Evolutionary conservation across 2,329 filamentous ascomycete species (phyloP).

Genomic region (Epichloe sibirici): DNA sequence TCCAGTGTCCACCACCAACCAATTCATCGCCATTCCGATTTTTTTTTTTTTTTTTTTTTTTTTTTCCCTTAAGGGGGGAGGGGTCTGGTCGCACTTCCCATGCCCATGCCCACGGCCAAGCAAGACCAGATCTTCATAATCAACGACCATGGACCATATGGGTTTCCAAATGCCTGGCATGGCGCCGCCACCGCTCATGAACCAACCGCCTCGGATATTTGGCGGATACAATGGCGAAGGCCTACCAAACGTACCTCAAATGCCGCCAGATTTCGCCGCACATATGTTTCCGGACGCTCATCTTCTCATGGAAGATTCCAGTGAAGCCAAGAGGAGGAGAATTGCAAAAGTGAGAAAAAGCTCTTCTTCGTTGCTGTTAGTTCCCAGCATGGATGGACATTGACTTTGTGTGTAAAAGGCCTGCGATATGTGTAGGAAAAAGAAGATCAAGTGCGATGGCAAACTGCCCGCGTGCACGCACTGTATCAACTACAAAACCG

Average conservation of each 20-base stretch:
- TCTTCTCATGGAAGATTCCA: slow-evolving; percentile 49
- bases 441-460: slow-evolving; percentile 96
- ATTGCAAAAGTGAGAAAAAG: slow-evolving; percentile 62
- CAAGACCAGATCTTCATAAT: neutral
- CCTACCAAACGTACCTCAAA: slow-evolving; percentile 39
- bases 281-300: slow-evolving; percentile 48
- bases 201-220: slow-evolving; percentile 59
- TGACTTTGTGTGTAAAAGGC: slow-evolving; percentile 39
- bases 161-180: slow-evolving; percentile 47
- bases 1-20: neutral
- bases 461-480: slow-evolving; percentile 91
- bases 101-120: neutral
- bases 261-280: slow-evolving; percentile 44
- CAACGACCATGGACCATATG: slow-evolving; percentile 31
- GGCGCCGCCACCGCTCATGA: slow-evolving; percentile 45
- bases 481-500: slow-evolving; percentile 95
- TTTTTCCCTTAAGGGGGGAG: neutral
- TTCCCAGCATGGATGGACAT: neutral
- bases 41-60: neutral
- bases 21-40: neutral
- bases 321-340: slow-evolving; percentile 76
- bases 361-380: neutral
- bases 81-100: neutral
- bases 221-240: slow-evolving; percentile 49
- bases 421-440: slow-evolving; percentile 93